phyloP scores from a whole-genome alignment of 805 yeast genomes.

The Millerago galiae region DNA sequence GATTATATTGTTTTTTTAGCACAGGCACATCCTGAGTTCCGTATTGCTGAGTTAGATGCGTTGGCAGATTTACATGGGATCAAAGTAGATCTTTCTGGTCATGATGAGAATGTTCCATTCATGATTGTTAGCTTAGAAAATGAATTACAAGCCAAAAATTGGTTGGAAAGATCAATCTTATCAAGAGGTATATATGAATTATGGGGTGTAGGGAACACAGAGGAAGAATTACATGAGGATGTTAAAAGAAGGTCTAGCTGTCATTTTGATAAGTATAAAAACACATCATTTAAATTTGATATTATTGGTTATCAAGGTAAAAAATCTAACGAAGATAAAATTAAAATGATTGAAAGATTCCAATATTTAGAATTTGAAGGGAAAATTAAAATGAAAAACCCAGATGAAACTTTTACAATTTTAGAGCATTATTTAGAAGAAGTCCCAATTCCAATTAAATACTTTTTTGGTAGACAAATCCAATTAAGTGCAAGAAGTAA shows the following conservation, averaged over 20 bases:
- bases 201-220: conserved; percentile 65
- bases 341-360: conserved; percentile 66
- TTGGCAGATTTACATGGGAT: conserved; percentile 62
- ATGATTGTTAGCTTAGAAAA: conserved; percentile 56
- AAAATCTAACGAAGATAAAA: conserved; percentile 41
- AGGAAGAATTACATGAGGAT: conserved; percentile 51
- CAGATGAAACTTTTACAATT: conserved; percentile 64
- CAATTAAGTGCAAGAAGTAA: conserved; percentile 54
- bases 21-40: conserved; percentile 72
- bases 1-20: conserved; percentile 78
- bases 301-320: conserved; percentile 74
- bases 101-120: conserved; percentile 62
- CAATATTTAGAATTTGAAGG: conserved; percentile 68
- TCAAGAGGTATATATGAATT: conserved; percentile 74
- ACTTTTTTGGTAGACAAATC: conserved; percentile 76
- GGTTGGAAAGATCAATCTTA: conserved; percentile 63
- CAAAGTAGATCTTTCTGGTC: conserved; percentile 49
- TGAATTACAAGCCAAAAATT: conserved; percentile 59
- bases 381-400: conserved; percentile 67
- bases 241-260: conserved; percentile 25
- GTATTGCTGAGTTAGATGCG: conserved; percentile 79
- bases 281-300: conserved; percentile 71
- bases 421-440: conserved; percentile 62
- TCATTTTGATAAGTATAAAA: conserved; percentile 28
- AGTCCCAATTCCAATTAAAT: conserved; percentile 42